phyloP scores from a whole-genome alignment of 2,329 filamentous ascomycete genomes.

The Bipolaris victoriae region DNA sequence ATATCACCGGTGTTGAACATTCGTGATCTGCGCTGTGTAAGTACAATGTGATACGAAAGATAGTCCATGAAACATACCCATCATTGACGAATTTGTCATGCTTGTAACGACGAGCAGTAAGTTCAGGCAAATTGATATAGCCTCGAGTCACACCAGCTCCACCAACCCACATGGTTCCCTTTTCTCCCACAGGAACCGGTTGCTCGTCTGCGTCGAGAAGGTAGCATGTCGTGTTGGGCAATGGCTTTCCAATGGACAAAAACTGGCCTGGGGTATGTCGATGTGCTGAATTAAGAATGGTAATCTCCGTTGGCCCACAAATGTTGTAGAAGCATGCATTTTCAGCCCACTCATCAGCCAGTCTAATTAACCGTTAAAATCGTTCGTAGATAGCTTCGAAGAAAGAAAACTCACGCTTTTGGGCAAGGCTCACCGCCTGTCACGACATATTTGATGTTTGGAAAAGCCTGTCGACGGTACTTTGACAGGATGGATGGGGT shows the following conservation, averaged over 20 bases:
- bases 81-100: constrained; percentile 59
- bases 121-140: constrained; percentile 60
- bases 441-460: constrained; percentile 60
- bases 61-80: constrained; percentile 50
- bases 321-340: constrained; percentile 56
- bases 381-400: not conserved
- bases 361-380: constrained; percentile 27
- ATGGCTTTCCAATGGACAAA: constrained; percentile 62
- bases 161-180: constrained; percentile 64
- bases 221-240: constrained; percentile 64
- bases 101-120: constrained; percentile 59
- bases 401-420: constrained; percentile 47
- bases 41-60: not conserved
- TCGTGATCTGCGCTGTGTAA: constrained; percentile 33
- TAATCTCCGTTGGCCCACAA: constrained; percentile 66
- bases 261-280: constrained; percentile 55
- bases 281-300: constrained; percentile 65
- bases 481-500: constrained; percentile 64
- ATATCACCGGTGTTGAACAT: constrained; percentile 69
- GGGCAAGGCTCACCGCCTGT: constrained; percentile 62
- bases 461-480: constrained; percentile 56
- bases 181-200: constrained; percentile 55
- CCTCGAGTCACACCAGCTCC: constrained; percentile 62
- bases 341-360: constrained; percentile 64
- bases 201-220: constrained; percentile 57